These are phyloP conservation scores for Trematosphaeria pertusa DNA, from an alignment of 2,329 filamentous ascomycete genomes.

Conservation along the genomic window DNA sequence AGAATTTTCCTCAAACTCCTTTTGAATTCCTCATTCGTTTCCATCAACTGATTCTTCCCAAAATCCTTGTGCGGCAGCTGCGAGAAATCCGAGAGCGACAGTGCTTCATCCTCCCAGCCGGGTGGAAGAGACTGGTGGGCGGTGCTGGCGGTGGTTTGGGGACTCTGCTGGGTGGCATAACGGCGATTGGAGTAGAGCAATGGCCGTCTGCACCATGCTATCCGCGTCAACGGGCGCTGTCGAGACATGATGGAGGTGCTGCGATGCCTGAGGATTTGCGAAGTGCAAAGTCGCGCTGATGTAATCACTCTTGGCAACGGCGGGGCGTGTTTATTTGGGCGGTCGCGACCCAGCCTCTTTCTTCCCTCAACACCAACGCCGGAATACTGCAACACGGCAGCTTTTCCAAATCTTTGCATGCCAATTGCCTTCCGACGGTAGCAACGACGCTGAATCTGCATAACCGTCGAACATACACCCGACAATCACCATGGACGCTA, in stretches of 20 bases:
- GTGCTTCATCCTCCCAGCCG: constrained; percentile 79
- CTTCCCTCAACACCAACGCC: constrained; percentile 3
- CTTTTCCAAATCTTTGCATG: neutral
- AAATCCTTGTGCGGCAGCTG: constrained; percentile 81
- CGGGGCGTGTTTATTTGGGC: constrained; percentile 10
- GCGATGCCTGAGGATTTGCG: constrained; percentile 27
- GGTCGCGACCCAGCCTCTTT: constrained; percentile 4
- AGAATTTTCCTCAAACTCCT: constrained; percentile 85
- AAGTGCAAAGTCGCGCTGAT: no score
- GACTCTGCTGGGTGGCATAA: constrained; percentile 33
- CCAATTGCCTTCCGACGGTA: neutral
- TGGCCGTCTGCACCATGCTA: constrained; percentile 35
- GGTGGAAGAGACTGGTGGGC: constrained; percentile 48
- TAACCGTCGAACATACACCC: no score
- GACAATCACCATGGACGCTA: constrained; percentile 39
- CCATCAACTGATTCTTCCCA: constrained; percentile 93
- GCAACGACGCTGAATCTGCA: neutral
- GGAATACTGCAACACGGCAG: neutral
- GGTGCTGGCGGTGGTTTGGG: constrained; percentile 20
- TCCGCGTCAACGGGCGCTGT: constrained; percentile 36
- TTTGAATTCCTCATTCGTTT: constrained; percentile 93
- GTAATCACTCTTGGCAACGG: constrained; percentile 6
- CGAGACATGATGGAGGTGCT: constrained; percentile 39
- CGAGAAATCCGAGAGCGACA: constrained; percentile 75
- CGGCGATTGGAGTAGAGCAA: constrained; percentile 31